phyloP scores from a whole-genome alignment of 1,139 yeast species.

The Meyerozyma smithsonii region DNA sequence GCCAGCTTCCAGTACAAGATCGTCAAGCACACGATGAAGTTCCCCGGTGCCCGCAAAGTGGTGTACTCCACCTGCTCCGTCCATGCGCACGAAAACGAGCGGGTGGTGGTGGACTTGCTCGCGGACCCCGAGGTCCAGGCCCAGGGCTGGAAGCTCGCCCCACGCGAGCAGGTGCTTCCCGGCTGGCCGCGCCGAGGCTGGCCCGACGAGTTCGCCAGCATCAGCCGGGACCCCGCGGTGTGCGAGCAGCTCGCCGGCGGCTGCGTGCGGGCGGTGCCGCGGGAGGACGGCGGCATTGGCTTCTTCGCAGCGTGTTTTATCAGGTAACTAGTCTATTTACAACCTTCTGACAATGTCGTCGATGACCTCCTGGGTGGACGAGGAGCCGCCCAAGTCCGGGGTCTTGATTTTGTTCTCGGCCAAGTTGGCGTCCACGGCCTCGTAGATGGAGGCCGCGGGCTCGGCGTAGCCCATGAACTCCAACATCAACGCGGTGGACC shows the following conservation, averaged over 20 bases:
- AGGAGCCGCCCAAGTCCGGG: conserved; percentile 91
- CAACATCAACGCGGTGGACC: conserved; percentile 95
- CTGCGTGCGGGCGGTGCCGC: conserved; percentile 80
- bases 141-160: conserved; percentile 73
- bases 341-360: conserved; percentile 65
- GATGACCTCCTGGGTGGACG: conserved; percentile 81
- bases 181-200: conserved; percentile 84
- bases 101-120: conserved; percentile 76
- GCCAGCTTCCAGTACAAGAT: conserved; percentile 84
- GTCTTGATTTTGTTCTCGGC: conserved; percentile 76
- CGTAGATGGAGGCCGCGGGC: conserved; percentile 88
- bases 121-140: conserved; percentile 54
- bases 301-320: conserved; percentile 88
- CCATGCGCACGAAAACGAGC: conserved; percentile 89
- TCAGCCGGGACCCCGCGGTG: conserved; percentile 43
- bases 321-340: conserved; percentile 15
- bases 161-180: conserved; percentile 64
- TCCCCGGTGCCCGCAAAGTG: conserved; percentile 72
- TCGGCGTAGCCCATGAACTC: conserved; percentile 90
- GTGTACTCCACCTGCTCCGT: conserved; percentile 95
- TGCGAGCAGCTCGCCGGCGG: conserved; percentile 65
- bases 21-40: conserved; percentile 80
- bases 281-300: conserved; percentile 93
- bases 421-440: conserved; percentile 92
- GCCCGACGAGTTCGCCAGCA: conserved; percentile 54